A percentile compares a stretch with the other conserved stretches of the same genome.
These are phyloP conservation scores for Saccharomyces hybrid DNA, from an alignment of 1,139 yeast genomes.

Conservation along the genomic window DNA sequence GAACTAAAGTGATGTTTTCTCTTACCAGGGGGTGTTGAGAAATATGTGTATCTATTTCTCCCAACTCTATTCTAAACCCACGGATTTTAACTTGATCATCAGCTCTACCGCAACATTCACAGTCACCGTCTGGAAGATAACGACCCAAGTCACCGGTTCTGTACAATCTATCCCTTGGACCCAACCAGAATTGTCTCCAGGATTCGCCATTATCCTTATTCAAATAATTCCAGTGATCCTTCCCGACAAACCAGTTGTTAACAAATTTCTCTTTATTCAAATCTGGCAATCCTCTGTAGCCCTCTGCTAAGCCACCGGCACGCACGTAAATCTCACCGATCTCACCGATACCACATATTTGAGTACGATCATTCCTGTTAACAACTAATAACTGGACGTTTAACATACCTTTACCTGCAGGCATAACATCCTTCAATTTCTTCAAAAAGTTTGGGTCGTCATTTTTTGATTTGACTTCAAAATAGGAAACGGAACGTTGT, in stretches of 20 bases:
- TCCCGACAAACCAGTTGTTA: constrained; percentile 77
- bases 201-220: constrained; percentile 45
- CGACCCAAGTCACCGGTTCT: constrained; percentile 97
- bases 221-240: constrained; percentile 48
- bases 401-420: constrained; percentile 96
- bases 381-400: constrained; percentile 93
- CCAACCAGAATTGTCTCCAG: constrained; percentile 85
- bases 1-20: constrained; percentile 87
- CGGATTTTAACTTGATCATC: constrained; percentile 98
- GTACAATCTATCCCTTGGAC: constrained; percentile 91
- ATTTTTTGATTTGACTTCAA: constrained; percentile 70
- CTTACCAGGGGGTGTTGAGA: constrained; percentile 88
- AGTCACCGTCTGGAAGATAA: constrained; percentile 92
- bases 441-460: constrained; percentile 68
- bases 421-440: constrained; percentile 89
- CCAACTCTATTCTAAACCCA: constrained; percentile 96
- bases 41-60: constrained; percentile 95
- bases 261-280: constrained; percentile 81
- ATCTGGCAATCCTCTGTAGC: constrained; percentile 87
- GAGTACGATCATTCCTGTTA: constrained; percentile 77
- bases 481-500: constrained; percentile 93
- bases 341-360: constrained; percentile 96
- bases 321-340: constrained; percentile 97
- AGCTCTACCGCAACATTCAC: constrained; percentile 97
- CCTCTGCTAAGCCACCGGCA: constrained; percentile 97